Percentiles rank a stretch among this genome's conserved stretches.
Conservation (phyloP, 2,329 filamentous ascomycete genomes). For the Fusarium sambucinum region DNA sequence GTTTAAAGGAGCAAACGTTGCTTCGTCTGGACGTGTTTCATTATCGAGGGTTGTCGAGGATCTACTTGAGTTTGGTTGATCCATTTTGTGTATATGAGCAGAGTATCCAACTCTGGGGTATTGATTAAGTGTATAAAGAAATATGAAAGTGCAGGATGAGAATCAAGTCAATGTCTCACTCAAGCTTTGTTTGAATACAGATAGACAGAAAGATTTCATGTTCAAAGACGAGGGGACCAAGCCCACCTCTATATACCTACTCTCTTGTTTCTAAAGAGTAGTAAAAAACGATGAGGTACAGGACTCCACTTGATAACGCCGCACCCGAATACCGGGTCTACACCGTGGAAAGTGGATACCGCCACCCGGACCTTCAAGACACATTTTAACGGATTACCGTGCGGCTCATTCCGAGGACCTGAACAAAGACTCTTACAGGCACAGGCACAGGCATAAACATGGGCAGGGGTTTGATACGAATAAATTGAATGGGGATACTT, state of each 20-base stretch:
- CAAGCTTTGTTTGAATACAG: constrained; percentile 15
- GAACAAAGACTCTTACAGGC: not conserved
- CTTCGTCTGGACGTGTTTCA: constrained; percentile 19
- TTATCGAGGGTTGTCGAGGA: constrained; percentile 38
- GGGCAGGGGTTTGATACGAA: not conserved
- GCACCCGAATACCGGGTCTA: constrained; percentile 35
- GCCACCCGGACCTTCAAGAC: not conserved
- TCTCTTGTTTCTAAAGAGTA: not conserved
- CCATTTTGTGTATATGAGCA: constrained; percentile 18
- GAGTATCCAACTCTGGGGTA: not conserved
- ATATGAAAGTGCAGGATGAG: constrained; percentile 1
- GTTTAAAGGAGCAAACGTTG: constrained; percentile 44
- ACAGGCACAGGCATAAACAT: not conserved
- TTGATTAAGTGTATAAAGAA: constrained; percentile 1
- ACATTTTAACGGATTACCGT: constrained; percentile 30
- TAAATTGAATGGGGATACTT: constrained; percentile 42
- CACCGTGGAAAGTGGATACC: constrained; percentile 26
- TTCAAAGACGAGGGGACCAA: not conserved
- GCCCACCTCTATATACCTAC: constrained; percentile 39
- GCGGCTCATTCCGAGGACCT: constrained; percentile 38
- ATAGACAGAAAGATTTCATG: not conserved
- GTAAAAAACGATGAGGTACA: not conserved
- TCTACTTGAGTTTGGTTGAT: constrained; percentile 28
- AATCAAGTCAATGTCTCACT: constrained; percentile 30
- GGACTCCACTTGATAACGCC: constrained; percentile 14